Evolutionary conservation across 345 rosid species (phyloP).

Genomic region (Gossypium herbaceum): DNA sequence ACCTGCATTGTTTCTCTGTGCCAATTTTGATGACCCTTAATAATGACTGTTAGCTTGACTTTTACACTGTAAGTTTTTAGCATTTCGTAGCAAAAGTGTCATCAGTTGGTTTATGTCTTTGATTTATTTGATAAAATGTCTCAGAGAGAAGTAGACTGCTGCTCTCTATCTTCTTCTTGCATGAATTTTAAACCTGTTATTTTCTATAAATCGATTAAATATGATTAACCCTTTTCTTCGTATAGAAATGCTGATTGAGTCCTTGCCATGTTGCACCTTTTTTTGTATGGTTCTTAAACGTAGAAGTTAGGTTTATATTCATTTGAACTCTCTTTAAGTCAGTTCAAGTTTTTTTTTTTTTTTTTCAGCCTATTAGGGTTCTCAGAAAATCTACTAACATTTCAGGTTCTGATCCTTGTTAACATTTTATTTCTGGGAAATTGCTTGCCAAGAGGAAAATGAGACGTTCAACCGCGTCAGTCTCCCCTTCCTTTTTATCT

Average conservation of each 20-base stretch:
- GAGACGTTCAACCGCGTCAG: conserved; percentile 1
- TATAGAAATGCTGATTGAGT: neutral
- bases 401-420: conserved; percentile 11
- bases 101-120: neutral
- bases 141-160: neutral
- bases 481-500: conserved; percentile 16
- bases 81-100: neutral
- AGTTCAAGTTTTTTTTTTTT: too few relatives aligned
- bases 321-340: neutral
- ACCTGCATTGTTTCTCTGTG: too few relatives aligned
- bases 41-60: too few relatives aligned
- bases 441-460: conserved; percentile 24
- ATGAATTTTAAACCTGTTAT: neutral
- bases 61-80: too few relatives aligned
- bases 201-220: neutral
- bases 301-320: neutral
- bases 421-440: conserved; percentile 5
- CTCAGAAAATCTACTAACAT: neutral
- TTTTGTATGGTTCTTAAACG: neutral
- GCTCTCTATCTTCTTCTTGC: neutral
- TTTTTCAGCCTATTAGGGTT: neutral
- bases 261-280: neutral
- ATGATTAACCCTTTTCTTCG: neutral
- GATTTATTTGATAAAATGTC: neutral
- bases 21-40: too few relatives aligned